Evolutionary conservation across 345 rosid genomes (phyloP), one percentile per base, ranked within the genome.

Genomic region (Mallotus nudiflorus): DNA sequence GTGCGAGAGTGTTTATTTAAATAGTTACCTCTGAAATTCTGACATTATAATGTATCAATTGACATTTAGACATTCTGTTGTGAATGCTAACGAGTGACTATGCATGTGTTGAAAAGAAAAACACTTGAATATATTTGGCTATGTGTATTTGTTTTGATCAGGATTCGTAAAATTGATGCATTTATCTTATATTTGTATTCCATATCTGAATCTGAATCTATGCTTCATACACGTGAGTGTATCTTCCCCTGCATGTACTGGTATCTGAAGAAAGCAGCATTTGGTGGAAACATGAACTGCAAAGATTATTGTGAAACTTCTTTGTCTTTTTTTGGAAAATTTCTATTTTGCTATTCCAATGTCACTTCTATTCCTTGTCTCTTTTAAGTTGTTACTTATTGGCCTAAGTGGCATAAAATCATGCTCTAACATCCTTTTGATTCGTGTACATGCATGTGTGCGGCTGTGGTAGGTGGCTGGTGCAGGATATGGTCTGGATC

Each of bases 401-500:
- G 28, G 28, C 25, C 12, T 62, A n/a, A 22, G 49, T 42, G 22
- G 24, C 6, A 9, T 63, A 44, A 45, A 49, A 49, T 11, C 57
- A 16, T 33, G 40, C 12, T 58, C n/a, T 69, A 28, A 3, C n/a
- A 3, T 65, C 48, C 4, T 28, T 29, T 75, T 58, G 59, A 51
- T 73, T 75, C 13, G 15, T 35, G 49, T 61, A 70, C 50, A 22
- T 33, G 50, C 29, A 19, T 44, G 51, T 19, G 0, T 44, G 33
- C 18, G 22, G 11, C 29, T 73, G 22, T 35, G 53, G 60, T 75
- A 91, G 98, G 87, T 94, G 72, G 96, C 85, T 70, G 82, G 89
- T 75, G 90, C 88, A 24, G 96, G 97, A 75, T 94, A 82, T 83
- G 95, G 97, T 67, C 76, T 61, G 57, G 94, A 91, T 75, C 86